These are phyloP conservation scores for Passalora sequoiae DNA, from an alignment of 2,329 filamentous ascomycete species.

Conservation along the genomic window DNA sequence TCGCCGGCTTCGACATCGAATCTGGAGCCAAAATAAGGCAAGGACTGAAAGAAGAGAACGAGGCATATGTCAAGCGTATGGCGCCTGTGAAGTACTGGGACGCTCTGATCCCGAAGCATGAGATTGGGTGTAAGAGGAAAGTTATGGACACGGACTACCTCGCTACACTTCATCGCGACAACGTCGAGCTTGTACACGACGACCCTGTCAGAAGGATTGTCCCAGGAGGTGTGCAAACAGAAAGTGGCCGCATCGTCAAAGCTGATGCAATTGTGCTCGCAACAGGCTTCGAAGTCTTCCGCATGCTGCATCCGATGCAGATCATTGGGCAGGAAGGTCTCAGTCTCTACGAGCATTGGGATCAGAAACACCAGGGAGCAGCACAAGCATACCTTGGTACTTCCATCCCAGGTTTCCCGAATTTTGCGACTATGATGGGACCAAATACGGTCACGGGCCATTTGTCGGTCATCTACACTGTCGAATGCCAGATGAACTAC, in stretches of 20 bases:
- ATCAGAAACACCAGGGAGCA: slow-evolving; percentile 30
- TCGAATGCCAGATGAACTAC: slow-evolving; percentile 51
- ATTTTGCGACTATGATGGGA: slow-evolving; percentile 41
- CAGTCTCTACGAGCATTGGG: slow-evolving; percentile 39
- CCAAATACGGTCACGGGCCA: slow-evolving; percentile 48
- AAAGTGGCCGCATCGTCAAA: slow-evolving; percentile 35
- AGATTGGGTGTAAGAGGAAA: slow-evolving; percentile 47
- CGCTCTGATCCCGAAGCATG: slow-evolving; percentile 40
- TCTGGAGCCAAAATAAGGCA: slow-evolving; percentile 36
- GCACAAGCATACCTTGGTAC: slow-evolving; percentile 48
- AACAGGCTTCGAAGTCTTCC: slow-evolving; percentile 47
- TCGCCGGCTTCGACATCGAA: slow-evolving; percentile 39
- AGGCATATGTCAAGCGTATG: slow-evolving; percentile 40
- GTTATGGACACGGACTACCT: slow-evolving; percentile 47
- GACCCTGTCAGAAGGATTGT: slow-evolving; percentile 41
- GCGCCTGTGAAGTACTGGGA: slow-evolving; percentile 44
- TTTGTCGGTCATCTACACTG: slow-evolving; percentile 47
- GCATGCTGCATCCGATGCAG: slow-evolving; percentile 45
- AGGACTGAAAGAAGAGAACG: slow-evolving; percentile 36
- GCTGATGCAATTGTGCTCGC: slow-evolving; percentile 48
- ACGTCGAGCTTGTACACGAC: slow-evolving; percentile 40
- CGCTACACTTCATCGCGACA: slow-evolving; percentile 39
- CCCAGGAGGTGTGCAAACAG: slow-evolving; percentile 37
- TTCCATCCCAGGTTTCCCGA: slow-evolving; percentile 45
- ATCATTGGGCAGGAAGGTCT: slow-evolving; percentile 42